Evolutionary conservation across 1,284 basidiomycete genomes (phyloP).

Genomic region (Irpex sp.): DNA sequence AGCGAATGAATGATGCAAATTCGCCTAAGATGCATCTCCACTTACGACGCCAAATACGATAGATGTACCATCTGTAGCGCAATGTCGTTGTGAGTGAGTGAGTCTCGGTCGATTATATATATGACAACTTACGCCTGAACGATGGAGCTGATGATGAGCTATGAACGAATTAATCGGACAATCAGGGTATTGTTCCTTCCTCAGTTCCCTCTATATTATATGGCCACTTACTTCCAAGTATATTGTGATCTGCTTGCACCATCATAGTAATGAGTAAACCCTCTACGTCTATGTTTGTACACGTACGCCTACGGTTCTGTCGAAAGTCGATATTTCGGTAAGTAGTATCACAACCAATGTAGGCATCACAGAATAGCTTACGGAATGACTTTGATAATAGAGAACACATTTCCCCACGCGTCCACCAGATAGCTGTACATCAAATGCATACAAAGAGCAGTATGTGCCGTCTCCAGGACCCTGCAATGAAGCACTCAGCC

Average conservation of each 20-base stretch:
- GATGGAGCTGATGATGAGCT: background rate
- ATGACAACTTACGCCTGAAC: background rate
- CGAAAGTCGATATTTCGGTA: too few relatives aligned
- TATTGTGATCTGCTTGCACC: background rate
- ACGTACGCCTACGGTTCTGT: too few relatives aligned
- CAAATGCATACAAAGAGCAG: background rate
- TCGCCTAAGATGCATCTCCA: background rate
- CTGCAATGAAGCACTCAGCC: background rate
- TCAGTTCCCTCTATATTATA: background rate
- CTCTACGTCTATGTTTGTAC: too few relatives aligned
- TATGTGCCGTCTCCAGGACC: background rate
- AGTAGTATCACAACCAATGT: too few relatives aligned
- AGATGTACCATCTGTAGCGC: background rate
- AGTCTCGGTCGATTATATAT: background rate
- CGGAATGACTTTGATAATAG: background rate
- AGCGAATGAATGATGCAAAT: background rate
- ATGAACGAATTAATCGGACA: too few relatives aligned
- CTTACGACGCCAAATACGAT: background rate
- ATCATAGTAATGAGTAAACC: too few relatives aligned
- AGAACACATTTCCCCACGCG: background rate
- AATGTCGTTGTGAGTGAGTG: background rate
- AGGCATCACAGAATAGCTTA: background rate
- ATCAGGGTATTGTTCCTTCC: too few relatives aligned
- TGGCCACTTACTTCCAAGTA: background rate
- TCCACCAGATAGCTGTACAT: background rate